phyloP scores from a whole-genome alignment of 1,284 basidiomycete species.

The Rhodotorula glutinis region DNA sequence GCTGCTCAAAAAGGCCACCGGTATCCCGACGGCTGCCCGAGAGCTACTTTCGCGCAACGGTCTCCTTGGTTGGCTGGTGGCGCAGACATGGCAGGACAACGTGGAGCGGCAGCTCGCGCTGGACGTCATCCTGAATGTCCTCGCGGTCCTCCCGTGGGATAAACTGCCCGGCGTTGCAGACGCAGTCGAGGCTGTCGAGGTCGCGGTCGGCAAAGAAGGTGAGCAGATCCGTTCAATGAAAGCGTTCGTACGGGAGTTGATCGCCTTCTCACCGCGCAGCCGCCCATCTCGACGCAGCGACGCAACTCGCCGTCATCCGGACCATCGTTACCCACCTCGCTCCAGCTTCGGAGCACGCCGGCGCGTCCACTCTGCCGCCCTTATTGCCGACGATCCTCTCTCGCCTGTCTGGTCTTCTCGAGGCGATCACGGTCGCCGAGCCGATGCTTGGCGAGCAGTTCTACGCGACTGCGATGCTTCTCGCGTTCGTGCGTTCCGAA shows the following conservation, averaged over 20 bases:
- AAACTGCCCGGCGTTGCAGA: constrained; percentile 30
- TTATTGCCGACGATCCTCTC: constrained; percentile 13
- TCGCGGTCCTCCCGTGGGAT: constrained; percentile 23
- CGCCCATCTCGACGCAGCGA: not conserved
- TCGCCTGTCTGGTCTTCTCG: constrained; percentile 1
- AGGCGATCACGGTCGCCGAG: not conserved
- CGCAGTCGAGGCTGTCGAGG: constrained; percentile 23
- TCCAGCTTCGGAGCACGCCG: not conserved
- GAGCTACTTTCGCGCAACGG: constrained; percentile 42
- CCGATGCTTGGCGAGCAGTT: constrained; percentile 2
- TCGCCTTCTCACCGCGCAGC: constrained; percentile 8
- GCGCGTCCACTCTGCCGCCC: not conserved
- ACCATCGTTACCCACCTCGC: constrained; percentile 14
- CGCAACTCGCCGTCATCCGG: constrained; percentile 6
- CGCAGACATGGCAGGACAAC: constrained; percentile 22
- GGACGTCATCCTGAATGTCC: constrained; percentile 17
- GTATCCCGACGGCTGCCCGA: constrained; percentile 37
- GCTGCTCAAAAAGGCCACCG: constrained; percentile 11
- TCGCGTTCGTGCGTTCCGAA: constrained; percentile 19
- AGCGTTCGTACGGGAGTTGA: no score
- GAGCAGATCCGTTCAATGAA: not conserved
- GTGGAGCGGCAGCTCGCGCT: constrained; percentile 24
- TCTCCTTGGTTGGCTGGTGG: constrained; percentile 28
- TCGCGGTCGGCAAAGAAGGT: constrained; percentile 17
- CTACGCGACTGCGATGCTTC: constrained; percentile 13